phyloP scores from a whole-genome alignment of 164 flowering plant genomes.

The Liriodendron chinense region DNA sequence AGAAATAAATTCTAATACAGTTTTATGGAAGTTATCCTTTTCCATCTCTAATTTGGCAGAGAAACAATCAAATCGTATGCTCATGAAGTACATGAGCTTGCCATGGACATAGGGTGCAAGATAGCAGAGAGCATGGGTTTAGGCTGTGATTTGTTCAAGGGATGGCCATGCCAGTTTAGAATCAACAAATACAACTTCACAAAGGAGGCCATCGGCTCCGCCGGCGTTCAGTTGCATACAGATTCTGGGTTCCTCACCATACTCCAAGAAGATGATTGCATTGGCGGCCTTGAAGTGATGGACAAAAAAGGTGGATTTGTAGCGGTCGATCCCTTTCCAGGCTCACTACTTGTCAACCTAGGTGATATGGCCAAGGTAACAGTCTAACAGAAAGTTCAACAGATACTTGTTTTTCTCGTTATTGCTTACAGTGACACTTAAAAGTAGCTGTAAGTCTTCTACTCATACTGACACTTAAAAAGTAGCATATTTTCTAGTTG shows the following conservation, averaged over 20 bases:
- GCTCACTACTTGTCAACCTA: constrained; percentile 59
- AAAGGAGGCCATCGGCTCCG: constrained; percentile 43
- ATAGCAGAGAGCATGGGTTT: constrained; percentile 50
- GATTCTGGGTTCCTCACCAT: constrained; percentile 80
- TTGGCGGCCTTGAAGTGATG: constrained; percentile 77
- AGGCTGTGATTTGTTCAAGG: constrained; percentile 28
- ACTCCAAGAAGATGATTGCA: constrained; percentile 69
- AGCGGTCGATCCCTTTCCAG: constrained; percentile 54
- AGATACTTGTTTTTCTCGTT: no score
- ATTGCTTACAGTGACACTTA: no score
- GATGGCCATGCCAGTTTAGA: constrained; percentile 73
- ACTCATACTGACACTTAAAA: no score
- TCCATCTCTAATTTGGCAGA: constrained; percentile 22
- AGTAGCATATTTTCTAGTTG: no score
- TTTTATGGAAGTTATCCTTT: neutral
- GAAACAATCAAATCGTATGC: constrained; percentile 48
- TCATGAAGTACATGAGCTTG: constrained; percentile 39
- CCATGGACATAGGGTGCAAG: constrained; percentile 40
- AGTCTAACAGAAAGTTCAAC: no score
- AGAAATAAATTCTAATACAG: no score
- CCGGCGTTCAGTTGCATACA: constrained; percentile 62
- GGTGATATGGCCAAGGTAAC: constrained; percentile 67
- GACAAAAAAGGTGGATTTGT: constrained; percentile 39
- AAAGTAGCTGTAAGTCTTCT: no score
- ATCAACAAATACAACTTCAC: constrained; percentile 80